These are phyloP conservation scores for Leccinum fibrillosum DNA, from an alignment of 768 basidiomycete genomes.

Conservation along the genomic window DNA sequence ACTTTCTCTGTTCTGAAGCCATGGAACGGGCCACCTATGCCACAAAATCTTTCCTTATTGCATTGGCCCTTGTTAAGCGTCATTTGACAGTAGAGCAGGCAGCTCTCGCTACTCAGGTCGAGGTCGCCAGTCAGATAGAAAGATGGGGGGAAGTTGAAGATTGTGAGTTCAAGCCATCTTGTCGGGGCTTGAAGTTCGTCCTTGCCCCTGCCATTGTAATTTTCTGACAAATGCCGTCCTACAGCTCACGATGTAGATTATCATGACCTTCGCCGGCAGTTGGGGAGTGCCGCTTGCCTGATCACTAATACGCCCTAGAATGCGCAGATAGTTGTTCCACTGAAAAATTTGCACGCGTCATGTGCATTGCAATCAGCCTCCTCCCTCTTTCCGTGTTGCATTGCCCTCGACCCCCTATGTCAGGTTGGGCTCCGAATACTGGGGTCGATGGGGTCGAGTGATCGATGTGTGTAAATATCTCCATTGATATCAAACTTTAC, in stretches of 20 bases:
- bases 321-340: constrained; percentile 5
- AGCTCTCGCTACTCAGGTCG: constrained; percentile 80
- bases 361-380: constrained; percentile 1
- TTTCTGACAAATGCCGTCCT: constrained; percentile 13
- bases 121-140: constrained; percentile 94
- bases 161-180: constrained; percentile 54
- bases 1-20: constrained; percentile 42
- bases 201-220: background rate
- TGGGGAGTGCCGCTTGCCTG: constrained; percentile 76
- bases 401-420: constrained; percentile 9
- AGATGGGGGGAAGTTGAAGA: constrained; percentile 99
- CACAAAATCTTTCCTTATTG: constrained; percentile 89
- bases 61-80: constrained; percentile 76
- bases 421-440: constrained; percentile 8
- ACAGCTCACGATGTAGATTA: constrained; percentile 97
- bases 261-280: constrained; percentile 84
- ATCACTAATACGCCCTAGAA: constrained; percentile 35
- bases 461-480: constrained; percentile 17
- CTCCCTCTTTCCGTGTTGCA: background rate
- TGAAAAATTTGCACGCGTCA: constrained; percentile 4
- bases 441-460: constrained; percentile 11
- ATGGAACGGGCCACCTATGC: constrained; percentile 89
- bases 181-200: constrained; percentile 6
- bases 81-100: constrained; percentile 81
- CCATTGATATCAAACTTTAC: constrained; percentile 17